Percentiles rank a stretch among this genome's conserved stretches.
phyloP scores from a whole-genome alignment of 129 eudicot species.

The Silybum marianum region DNA sequence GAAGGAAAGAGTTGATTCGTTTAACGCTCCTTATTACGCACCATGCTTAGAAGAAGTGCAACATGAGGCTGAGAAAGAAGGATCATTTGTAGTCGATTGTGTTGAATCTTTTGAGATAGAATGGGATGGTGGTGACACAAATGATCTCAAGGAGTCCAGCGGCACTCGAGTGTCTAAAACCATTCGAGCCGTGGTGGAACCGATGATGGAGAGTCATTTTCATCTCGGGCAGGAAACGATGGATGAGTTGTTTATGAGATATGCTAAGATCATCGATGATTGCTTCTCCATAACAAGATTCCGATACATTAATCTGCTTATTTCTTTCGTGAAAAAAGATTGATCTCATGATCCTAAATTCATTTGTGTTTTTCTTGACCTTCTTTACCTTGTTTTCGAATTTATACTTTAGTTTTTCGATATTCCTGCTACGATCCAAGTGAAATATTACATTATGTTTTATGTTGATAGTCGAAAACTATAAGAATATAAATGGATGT shows the following conservation, averaged over 20 bases:
- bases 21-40: slow-evolving; percentile 61
- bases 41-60: slow-evolving; percentile 56
- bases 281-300: slow-evolving; percentile 16
- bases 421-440: too few species aligned
- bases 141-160: slow-evolving; percentile 18
- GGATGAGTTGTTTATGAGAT: slow-evolving; percentile 54
- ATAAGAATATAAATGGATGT: too few species aligned
- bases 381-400: too few species aligned
- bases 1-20: slow-evolving; percentile 56
- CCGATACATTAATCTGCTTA: slow-evolving; percentile 33
- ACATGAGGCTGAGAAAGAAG: slow-evolving; percentile 41
- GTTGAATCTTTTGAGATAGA: slow-evolving; percentile 41
- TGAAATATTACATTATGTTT: too few species aligned
- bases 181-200: slow-evolving; percentile 70
- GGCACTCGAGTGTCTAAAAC: slow-evolving; percentile 49
- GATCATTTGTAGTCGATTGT: slow-evolving; percentile 48
- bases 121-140: slow-evolving; percentile 45
- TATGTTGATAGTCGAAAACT: neutral
- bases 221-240: slow-evolving; percentile 38
- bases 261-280: slow-evolving; percentile 40
- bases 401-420: too few species aligned
- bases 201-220: slow-evolving; percentile 53
- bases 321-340: slow-evolving; percentile 39
- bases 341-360: neutral
- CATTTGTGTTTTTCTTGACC: neutral